Percentiles rank a stretch among this genome's conserved stretches.
Conservation (phyloP, 805 yeast genomes). For the Zygoascus tannicola region DNA sequence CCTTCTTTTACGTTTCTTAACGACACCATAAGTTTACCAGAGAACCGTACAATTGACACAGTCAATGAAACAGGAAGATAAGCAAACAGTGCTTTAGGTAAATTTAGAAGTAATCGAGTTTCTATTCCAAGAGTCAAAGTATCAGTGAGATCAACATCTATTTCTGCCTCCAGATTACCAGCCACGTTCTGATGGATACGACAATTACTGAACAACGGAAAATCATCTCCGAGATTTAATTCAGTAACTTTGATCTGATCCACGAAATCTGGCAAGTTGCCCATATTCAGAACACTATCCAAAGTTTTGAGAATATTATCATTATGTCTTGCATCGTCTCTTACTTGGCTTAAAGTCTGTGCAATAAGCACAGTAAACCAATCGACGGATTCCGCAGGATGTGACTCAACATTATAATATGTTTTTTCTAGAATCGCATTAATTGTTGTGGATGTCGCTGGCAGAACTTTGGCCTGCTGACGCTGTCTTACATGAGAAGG, state of each 20-base stretch:
- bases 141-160: constrained; percentile 84
- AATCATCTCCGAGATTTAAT: constrained; percentile 88
- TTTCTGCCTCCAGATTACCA: constrained; percentile 65
- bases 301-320: constrained; percentile 79
- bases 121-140: constrained; percentile 79
- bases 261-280: constrained; percentile 68
- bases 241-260: constrained; percentile 75
- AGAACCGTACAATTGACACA: constrained; percentile 83
- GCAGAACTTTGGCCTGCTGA: constrained; percentile 8
- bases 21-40: constrained; percentile 76
- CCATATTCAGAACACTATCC: constrained; percentile 50
- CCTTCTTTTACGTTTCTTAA: constrained; percentile 28
- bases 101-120: constrained; percentile 66
- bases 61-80: constrained; percentile 75
- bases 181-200: constrained; percentile 48
- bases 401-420: constrained; percentile 81
- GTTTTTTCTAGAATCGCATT: constrained; percentile 72
- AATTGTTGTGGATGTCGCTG: constrained; percentile 17
- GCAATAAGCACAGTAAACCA: constrained; percentile 96
- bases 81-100: constrained; percentile 78
- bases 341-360: constrained; percentile 74
- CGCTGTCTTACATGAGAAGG: constrained; percentile 16
- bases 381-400: constrained; percentile 82
- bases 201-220: constrained; percentile 91
- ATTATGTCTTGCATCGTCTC: constrained; percentile 79